Percentiles rank a stretch among this genome's conserved stretches.
Evolutionary conservation across 1,284 basidiomycete genomes (phyloP).

Genomic region (Pterulicium gracile): DNA sequence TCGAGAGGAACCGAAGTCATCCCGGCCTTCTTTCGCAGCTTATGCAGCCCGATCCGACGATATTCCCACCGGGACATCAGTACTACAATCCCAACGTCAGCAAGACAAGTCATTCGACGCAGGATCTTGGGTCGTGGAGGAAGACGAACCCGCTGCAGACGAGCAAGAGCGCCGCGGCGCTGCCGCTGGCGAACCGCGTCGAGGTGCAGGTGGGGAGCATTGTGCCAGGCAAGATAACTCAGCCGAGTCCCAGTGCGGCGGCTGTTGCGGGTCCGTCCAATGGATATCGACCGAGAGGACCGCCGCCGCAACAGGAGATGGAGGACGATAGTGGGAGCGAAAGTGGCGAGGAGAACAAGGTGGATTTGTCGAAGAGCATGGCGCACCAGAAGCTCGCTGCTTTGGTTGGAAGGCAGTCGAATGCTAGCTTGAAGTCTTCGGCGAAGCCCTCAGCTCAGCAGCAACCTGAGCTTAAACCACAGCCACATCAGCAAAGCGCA

Average conservation of each 20-base stretch:
- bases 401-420: constrained; percentile 30
- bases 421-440: constrained; percentile 10
- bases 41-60: constrained; percentile 55
- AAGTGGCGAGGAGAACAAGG: constrained; percentile 34
- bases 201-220: constrained; percentile 28
- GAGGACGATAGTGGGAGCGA: constrained; percentile 58
- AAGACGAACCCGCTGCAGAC: constrained; percentile 27
- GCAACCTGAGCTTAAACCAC: constrained; percentile 5
- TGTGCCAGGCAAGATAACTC: constrained; percentile 10
- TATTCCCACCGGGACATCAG: constrained; percentile 49
- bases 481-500: constrained; percentile 5
- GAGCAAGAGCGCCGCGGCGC: constrained; percentile 56
- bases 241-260: background rate
- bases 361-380: constrained; percentile 47
- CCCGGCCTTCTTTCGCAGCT: constrained; percentile 56
- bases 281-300: constrained; percentile 49
- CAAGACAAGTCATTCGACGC: constrained; percentile 3
- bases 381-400: constrained; percentile 52
- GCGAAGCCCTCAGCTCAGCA: constrained; percentile 11
- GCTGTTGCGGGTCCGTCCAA: constrained; percentile 12
- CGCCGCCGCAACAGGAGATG: constrained; percentile 56
- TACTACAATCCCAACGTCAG: constrained; percentile 17
- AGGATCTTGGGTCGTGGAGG: constrained; percentile 6
- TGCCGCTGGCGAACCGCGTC: constrained; percentile 51
- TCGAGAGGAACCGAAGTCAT: constrained; percentile 40